A percentile compares a stretch with the other conserved stretches of the same genome.
Evolutionary conservation across 176 grass and related monocot genomes (phyloP).

Genomic region (Oryza rufipogon): DNA sequence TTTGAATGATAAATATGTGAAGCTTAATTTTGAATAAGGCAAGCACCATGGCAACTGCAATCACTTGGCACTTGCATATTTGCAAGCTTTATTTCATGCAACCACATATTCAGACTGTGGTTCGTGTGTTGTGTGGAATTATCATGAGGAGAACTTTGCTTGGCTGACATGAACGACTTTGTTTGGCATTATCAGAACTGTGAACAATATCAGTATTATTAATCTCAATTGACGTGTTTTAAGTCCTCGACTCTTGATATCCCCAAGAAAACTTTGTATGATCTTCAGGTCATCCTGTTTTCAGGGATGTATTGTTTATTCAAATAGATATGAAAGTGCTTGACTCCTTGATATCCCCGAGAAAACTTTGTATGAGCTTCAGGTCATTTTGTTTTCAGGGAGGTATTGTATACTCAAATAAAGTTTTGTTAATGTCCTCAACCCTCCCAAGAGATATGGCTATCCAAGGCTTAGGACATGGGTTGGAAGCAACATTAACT

Average conservation of each 20-base stretch:
- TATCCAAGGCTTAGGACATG: conserved; percentile 47
- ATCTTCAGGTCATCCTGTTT: too few relatives aligned
- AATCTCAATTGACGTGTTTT: too few relatives aligned
- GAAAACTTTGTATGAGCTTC: conserved; percentile 12
- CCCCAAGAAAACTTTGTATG: too few relatives aligned
- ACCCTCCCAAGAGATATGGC: conserved; percentile 39
- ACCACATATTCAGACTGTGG: not conserved
- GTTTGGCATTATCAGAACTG: not conserved
- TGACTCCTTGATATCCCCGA: not conserved
- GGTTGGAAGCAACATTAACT: conserved; percentile 62
- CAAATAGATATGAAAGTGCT: not conserved
- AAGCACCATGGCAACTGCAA: not conserved
- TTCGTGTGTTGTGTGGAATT: not conserved
- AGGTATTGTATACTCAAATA: conserved; percentile 73
- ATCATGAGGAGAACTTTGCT: not conserved
- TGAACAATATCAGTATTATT: too few relatives aligned
- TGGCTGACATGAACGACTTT: not conserved
- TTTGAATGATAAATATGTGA: not conserved
- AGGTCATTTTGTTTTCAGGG: conserved; percentile 52
- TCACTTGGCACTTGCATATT: not conserved
- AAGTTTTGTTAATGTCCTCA: conserved; percentile 59
- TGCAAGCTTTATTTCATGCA: not conserved
- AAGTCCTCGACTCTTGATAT: too few relatives aligned
- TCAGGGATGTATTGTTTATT: too few relatives aligned
- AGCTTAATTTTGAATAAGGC: not conserved